Conservation (phyloP, 768 basidiomycete genomes). For the Tylopilus sp. region DNA sequence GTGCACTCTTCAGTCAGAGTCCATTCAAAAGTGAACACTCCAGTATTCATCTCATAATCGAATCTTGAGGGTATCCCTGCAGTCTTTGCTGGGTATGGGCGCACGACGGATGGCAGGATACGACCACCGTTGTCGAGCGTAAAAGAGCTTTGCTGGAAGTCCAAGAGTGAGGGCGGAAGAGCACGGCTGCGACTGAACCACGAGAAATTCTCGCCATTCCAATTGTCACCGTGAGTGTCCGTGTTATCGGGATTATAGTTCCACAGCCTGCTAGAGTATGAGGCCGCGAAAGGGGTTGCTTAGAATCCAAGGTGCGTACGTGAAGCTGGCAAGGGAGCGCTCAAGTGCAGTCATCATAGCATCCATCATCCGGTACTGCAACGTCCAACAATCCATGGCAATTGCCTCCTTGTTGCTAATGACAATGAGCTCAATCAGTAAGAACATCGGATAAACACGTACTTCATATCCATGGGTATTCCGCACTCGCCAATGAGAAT, state of each 20-base stretch:
- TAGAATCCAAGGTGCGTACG: slow-evolving; percentile 48
- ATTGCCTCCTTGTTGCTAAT: slow-evolving; percentile 70
- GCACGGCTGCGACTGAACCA: slow-evolving; percentile 77
- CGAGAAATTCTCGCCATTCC: slow-evolving; percentile 98
- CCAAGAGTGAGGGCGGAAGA: slow-evolving; percentile 51
- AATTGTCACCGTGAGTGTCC: slow-evolving; percentile 76
- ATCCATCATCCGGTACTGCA: slow-evolving; percentile 94
- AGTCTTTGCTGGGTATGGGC: slow-evolving; percentile 89
- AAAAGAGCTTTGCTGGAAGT: slow-evolving; percentile 57
- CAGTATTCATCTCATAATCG: slow-evolving; percentile 76
- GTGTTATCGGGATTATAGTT: slow-evolving; percentile 89
- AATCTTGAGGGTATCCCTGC: slow-evolving; percentile 78
- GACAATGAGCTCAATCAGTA: background rate
- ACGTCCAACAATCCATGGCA: slow-evolving; percentile 64
- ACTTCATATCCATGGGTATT: slow-evolving; percentile 98
- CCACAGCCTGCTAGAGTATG: slow-evolving; percentile 63
- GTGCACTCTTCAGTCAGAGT: slow-evolving; percentile 17
- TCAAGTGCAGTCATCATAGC: slow-evolving; percentile 85
- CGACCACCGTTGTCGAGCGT: slow-evolving; percentile 81
- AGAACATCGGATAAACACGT: slow-evolving; percentile 24
- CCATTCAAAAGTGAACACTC: slow-evolving; percentile 67
- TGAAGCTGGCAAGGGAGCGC: slow-evolving; percentile 72
- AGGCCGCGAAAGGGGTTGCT: background rate
- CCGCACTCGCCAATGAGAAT: slow-evolving; percentile 91
- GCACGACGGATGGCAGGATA: slow-evolving; percentile 73